These are phyloP conservation scores for Fusarium liriodendri DNA, from an alignment of 2,329 filamentous ascomycete species.

Conservation along the genomic window DNA sequence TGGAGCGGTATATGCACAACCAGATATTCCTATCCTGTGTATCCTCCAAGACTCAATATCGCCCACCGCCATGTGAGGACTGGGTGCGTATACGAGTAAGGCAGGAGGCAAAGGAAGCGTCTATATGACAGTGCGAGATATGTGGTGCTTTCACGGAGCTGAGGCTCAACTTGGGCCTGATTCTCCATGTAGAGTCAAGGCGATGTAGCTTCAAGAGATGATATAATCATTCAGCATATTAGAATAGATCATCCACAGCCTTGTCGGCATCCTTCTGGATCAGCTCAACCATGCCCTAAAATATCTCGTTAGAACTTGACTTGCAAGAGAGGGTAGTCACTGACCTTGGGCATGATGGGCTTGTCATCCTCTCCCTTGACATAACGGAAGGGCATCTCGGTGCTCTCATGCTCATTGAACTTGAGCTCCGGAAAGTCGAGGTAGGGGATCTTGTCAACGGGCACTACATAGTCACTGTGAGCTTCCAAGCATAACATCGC, in stretches of 20 bases:
- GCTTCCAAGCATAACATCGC: neutral
- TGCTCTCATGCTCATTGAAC: constrained; percentile 92
- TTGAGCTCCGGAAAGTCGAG: constrained; percentile 90
- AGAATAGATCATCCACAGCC: constrained; percentile 87
- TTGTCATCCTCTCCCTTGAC: constrained; percentile 79
- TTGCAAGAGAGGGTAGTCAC: constrained; percentile 4
- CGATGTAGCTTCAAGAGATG: neutral
- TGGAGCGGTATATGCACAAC: neutral
- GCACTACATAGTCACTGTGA: constrained; percentile 62
- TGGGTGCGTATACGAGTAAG: neutral
- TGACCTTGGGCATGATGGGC: constrained; percentile 90
- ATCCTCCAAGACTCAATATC: neutral
- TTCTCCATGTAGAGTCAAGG: neutral
- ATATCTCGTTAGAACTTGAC: constrained; percentile 37
- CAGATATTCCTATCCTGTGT: neutral
- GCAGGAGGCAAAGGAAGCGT: neutral
- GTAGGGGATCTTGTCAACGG: constrained; percentile 83
- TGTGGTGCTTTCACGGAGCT: neutral
- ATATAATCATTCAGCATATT: constrained; percentile 2
- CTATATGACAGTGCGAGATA: neutral
- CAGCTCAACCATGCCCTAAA: constrained; percentile 90
- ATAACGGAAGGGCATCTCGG: constrained; percentile 98
- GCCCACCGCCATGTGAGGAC: neutral
- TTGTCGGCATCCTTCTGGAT: constrained; percentile 96
- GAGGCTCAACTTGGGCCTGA: neutral